phyloP scores from a whole-genome alignment of 257 asterid genomes.

The Rehmannia glutinosa region DNA sequence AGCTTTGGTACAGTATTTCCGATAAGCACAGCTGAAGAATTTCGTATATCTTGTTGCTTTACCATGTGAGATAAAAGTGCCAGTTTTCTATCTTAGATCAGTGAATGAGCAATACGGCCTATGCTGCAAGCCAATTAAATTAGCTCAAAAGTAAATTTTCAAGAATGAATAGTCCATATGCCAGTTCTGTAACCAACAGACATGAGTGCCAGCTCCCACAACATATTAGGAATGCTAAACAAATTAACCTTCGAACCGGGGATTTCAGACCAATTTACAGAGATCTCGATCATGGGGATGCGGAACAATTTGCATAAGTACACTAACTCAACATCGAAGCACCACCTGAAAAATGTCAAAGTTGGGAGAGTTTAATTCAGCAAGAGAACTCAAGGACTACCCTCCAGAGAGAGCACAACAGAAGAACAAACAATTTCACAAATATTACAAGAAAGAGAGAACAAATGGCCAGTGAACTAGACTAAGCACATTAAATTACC shows the following conservation, averaged over 20 bases:
- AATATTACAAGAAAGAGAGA: neutral
- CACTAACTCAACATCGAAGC: conserved; percentile 91
- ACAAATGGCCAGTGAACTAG: neutral
- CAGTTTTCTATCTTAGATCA: conserved; percentile 3
- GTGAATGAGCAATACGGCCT: neutral
- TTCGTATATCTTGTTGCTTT: conserved; percentile 5
- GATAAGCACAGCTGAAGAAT: conserved; percentile 2
- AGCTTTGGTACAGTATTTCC: conserved; percentile 1
- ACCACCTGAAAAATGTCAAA: conserved; percentile 61
- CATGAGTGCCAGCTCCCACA: conserved; percentile 96
- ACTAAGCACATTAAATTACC: neutral
- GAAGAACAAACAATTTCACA: neutral
- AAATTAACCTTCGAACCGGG: conserved; percentile 92
- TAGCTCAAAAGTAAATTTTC: conserved; percentile 22
- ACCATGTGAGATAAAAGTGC: neutral
- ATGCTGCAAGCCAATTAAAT: neutral
- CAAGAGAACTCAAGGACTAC: neutral
- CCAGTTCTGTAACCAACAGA: conserved; percentile 88
- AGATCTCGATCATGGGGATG: conserved; percentile 76
- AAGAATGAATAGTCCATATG: conserved; percentile 68
- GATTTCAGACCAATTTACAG: conserved; percentile 87
- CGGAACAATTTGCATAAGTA: conserved; percentile 68
- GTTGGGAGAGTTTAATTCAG: neutral
- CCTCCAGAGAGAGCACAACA: neutral
- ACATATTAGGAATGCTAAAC: conserved; percentile 86